Evolutionary conservation across 2,329 filamentous ascomycete genomes (phyloP).

Genomic region (Apiospora saccharicola): DNA sequence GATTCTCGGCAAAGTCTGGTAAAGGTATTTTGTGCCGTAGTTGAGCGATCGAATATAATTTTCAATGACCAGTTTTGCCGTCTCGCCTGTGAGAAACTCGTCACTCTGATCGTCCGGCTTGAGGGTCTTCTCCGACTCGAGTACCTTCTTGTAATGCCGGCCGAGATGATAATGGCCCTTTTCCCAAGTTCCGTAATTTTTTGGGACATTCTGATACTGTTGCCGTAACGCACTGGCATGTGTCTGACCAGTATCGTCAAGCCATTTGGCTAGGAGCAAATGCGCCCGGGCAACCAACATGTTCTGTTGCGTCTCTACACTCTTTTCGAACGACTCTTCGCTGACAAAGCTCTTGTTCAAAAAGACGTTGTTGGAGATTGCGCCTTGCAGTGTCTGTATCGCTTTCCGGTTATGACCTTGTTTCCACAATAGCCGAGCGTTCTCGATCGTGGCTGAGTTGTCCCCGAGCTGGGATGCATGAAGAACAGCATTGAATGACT

Average conservation of each 20-base stretch:
- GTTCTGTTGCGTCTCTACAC: constrained; percentile 54
- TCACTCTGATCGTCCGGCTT: constrained; percentile 80
- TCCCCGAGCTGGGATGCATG: constrained; percentile 87
- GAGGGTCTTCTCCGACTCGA: constrained; percentile 86
- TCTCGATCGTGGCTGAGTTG: constrained; percentile 89
- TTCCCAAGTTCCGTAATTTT: constrained; percentile 78
- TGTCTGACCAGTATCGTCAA: constrained; percentile 93
- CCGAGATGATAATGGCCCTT: constrained; percentile 98
- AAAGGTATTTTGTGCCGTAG: constrained; percentile 93
- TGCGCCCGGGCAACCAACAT: constrained; percentile 79
- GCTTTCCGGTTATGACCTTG: constrained; percentile 94
- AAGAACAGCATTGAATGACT: constrained; percentile 92
- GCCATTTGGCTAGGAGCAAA: constrained; percentile 93
- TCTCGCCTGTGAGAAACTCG: constrained; percentile 80
- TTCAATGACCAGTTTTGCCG: constrained; percentile 85
- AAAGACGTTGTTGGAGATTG: constrained; percentile 84
- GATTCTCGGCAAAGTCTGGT: constrained; percentile 90
- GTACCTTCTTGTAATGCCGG: constrained; percentile 94
- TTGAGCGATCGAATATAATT: constrained; percentile 89
- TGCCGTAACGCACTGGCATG: constrained; percentile 80
- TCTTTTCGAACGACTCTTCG: constrained; percentile 49
- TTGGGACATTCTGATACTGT: constrained; percentile 85
- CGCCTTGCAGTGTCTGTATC: constrained; percentile 87
- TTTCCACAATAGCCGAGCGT: constrained; percentile 91
- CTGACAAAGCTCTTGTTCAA: constrained; percentile 53